These are phyloP conservation scores for Hyaloscypha variabilis DNA, from an alignment of 495 filamentous ascomycete genomes.

Conservation along the genomic window DNA sequence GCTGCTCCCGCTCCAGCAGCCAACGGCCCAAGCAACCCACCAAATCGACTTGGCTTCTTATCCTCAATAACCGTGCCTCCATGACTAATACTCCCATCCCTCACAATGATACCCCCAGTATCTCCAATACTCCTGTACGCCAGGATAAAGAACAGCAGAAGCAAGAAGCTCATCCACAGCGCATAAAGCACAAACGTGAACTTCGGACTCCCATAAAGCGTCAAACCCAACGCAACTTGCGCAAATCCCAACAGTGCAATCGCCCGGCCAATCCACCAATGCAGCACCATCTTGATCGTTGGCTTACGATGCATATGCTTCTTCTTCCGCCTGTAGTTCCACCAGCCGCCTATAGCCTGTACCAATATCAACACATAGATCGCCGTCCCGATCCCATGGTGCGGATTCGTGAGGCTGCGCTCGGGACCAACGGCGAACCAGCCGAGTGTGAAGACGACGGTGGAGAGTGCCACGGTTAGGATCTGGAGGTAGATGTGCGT, in stretches of 20 bases:
- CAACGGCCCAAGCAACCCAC: conserved; percentile 40
- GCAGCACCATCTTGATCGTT: conserved; percentile 72
- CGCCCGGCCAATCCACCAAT: conserved; percentile 83
- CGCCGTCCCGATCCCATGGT: conserved; percentile 90
- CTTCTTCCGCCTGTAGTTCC: conserved; percentile 65
- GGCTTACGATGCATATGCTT: conserved; percentile 51
- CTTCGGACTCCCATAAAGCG: conserved; percentile 89
- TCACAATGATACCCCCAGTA: conserved; percentile 25
- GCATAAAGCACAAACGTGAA: conserved; percentile 83
- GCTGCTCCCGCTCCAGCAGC: conserved; percentile 64
- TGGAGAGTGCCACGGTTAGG: conserved; percentile 71
- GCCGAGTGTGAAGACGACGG: conserved; percentile 75
- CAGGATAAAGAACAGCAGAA: conserved; percentile 73
- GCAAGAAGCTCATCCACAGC: conserved; percentile 66
- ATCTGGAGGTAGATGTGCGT: conserved; percentile 87
- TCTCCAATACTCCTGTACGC: conserved; percentile 30
- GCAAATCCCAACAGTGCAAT: conserved; percentile 79
- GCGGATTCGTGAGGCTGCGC: conserved; percentile 86
- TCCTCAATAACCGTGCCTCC: conserved; percentile 32
- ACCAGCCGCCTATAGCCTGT: conserved; percentile 77
- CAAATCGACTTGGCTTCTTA: conserved; percentile 21
- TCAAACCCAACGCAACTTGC: conserved; percentile 88
- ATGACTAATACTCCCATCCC: conserved; percentile 37
- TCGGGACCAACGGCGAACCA: conserved; percentile 76
- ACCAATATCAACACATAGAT: conserved; percentile 84